Evolutionary conservation across 805 yeast genomes (phyloP), one percentile per base, ranked within the genome.

Genomic region (Kuraishia piskuri): DNA sequence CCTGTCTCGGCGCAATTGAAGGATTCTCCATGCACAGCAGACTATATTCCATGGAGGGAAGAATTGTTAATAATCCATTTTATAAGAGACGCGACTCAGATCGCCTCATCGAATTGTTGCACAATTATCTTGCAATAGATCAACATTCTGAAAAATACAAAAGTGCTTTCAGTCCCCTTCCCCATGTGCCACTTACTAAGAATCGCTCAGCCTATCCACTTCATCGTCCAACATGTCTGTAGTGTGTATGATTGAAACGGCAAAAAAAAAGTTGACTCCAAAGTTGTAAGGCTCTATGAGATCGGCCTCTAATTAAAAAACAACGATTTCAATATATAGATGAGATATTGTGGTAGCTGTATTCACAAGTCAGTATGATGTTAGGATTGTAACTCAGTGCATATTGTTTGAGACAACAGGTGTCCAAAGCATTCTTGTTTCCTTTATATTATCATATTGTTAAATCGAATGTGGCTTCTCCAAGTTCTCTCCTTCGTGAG

Each of bases 1-100:
- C 49, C 14, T 45, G 48, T 20, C 48, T 20, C n/a, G 48, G 48
- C 19, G 47, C 47, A 22, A 45, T 45, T 22, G 47, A 45, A 20
- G 47, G 19, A 45, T 45, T 45, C 47, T 45, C 47, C 23, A 20
- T 45, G 47, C 47, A 45, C 23, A 45, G 47, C 23, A 45, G 47
- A 21, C 47, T 45, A 31, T 6, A 10, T 5, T 31, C 14, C 17
- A 31, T 14, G 40, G 14, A n/a, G 14, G 40, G 14, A 12, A 25
- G 10, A 31, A 31, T 12, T 31, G 40, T 31, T 31, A 31, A 31
- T 31, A 31, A 12, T n/a, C 40, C 40, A 31, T 31, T 31, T 31
- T 31, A 31, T 31, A 31, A 25, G 10, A 31, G 14, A 12, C 40
- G 40, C 10, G 40, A 31, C n/a, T 31, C 40, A 3, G 9, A 5